A percentile compares a stretch with the other conserved stretches of the same genome.
phyloP scores from a whole-genome alignment of 208 protist genomes.

The Wallacemonas sp. region DNA sequence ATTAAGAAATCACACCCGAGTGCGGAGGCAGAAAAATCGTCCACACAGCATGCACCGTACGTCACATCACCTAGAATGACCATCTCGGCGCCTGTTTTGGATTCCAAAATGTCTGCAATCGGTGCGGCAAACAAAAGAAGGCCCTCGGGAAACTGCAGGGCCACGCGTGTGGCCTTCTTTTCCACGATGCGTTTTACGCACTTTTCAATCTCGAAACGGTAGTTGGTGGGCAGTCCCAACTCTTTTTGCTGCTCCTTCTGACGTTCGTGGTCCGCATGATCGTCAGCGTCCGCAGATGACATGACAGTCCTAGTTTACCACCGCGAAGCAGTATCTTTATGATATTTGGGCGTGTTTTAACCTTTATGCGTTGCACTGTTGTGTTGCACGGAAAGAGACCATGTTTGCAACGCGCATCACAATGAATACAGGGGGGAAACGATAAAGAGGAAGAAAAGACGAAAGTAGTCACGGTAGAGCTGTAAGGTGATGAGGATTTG shows the following conservation, averaged over 20 bases:
- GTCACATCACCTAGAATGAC: constrained; percentile 99
- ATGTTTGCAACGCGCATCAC: too few relatives aligned
- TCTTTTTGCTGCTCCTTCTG: constrained; percentile 18
- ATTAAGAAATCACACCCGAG: constrained; percentile 98
- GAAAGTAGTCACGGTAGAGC: too few relatives aligned
- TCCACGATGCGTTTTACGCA: constrained; percentile 94
- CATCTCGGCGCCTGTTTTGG: constrained; percentile 85
- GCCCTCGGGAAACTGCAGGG: constrained; percentile 99
- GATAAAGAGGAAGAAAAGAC: too few relatives aligned
- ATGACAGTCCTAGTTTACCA: constrained; percentile 3
- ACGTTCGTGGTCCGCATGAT: not conserved
- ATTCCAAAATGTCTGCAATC: constrained; percentile 97
- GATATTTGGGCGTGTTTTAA: too few relatives aligned
- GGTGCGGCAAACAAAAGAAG: constrained; percentile 96
- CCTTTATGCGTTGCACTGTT: too few relatives aligned
- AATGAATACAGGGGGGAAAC: too few relatives aligned
- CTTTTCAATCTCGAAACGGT: constrained; percentile 99
- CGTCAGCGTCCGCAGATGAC: not conserved
- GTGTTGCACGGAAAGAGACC: too few relatives aligned
- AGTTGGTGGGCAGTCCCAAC: constrained; percentile 94
- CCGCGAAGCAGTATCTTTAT: too few relatives aligned
- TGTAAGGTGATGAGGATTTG: too few relatives aligned
- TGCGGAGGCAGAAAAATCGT: constrained; percentile 96
- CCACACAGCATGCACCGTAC: constrained; percentile 99
- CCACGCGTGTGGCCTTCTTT: constrained; percentile 90